Evolutionary conservation across 139 green algal species (phyloP).

Genomic region (Yamagishiella unicocca): DNA sequence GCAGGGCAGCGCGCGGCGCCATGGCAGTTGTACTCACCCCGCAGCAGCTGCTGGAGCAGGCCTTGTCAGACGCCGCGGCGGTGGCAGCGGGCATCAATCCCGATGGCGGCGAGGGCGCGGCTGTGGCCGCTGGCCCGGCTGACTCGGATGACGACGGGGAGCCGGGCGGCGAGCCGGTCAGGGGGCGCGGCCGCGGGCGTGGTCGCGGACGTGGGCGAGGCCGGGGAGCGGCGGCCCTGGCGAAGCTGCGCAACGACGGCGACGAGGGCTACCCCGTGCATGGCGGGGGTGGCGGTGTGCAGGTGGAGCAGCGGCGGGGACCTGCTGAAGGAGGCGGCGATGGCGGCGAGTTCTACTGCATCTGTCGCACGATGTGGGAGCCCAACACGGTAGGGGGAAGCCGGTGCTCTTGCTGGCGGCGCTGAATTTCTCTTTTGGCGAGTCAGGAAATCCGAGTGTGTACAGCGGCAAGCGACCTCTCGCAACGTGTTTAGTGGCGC

Average conservation of each 20-base stretch:
- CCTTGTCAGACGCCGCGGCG: slow-evolving; percentile 20
- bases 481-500: no score
- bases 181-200: not conserved
- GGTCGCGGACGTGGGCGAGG: not conserved
- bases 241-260: no score
- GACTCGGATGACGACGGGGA: not conserved
- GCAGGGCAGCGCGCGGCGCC: not conserved
- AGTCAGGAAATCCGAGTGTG: no score
- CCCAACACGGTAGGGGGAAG: no score
- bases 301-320: not conserved
- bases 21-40: not conserved
- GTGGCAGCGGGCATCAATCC: slow-evolving; percentile 15
- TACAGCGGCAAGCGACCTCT: no score
- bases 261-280: not conserved
- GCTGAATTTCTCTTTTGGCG: no score
- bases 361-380: not conserved
- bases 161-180: not conserved
- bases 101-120: not conserved
- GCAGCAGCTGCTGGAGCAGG: slow-evolving; percentile 41
- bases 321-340: not conserved
- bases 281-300: not conserved
- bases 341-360: slow-evolving; percentile 14
- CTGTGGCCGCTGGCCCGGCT: not conserved
- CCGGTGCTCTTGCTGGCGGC: no score
- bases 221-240: not conserved